Evolutionary conservation across 2,329 filamentous ascomycete species (phyloP).

Genomic region (Penicillium sp.): DNA sequence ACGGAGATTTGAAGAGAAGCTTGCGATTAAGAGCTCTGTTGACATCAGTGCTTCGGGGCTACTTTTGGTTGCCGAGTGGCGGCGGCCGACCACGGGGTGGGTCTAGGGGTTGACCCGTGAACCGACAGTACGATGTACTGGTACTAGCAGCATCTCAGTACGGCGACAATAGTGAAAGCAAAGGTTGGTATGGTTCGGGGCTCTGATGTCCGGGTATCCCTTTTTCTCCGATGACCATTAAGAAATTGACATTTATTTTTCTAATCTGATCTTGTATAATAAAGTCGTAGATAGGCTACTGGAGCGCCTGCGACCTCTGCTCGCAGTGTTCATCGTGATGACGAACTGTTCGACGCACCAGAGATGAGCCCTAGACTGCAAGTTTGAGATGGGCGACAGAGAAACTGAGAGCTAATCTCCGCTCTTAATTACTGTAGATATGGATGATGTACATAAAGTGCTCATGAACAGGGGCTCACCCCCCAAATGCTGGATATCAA

Average conservation of each 20-base stretch:
- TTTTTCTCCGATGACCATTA: not conserved
- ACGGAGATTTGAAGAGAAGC: not conserved
- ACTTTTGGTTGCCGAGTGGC: conserved; percentile 36
- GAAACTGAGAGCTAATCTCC: not conserved
- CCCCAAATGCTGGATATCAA: not conserved
- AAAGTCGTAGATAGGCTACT: not conserved
- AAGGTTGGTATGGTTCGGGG: not conserved
- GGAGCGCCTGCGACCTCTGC: not conserved
- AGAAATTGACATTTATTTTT: not conserved
- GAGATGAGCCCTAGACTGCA: not conserved
- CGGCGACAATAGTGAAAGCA: not conserved
- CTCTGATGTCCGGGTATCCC: not conserved
- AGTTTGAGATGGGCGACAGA: not conserved
- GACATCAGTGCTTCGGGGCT: conserved; percentile 30
- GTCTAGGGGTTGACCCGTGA: not conserved
- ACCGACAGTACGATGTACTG: not conserved
- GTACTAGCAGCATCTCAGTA: too few species aligned
- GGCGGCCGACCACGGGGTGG: conserved; percentile 6
- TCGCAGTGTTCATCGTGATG: not conserved
- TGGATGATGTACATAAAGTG: not conserved
- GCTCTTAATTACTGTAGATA: not conserved
- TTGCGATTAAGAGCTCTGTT: conserved; percentile 14
- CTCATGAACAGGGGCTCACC: not conserved
- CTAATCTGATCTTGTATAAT: too few species aligned
- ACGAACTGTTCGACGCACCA: not conserved